Base-by-base conservation (phyloP, 2,329 filamentous ascomycete species). In the Colletotrichum liaoningense region DNA sequence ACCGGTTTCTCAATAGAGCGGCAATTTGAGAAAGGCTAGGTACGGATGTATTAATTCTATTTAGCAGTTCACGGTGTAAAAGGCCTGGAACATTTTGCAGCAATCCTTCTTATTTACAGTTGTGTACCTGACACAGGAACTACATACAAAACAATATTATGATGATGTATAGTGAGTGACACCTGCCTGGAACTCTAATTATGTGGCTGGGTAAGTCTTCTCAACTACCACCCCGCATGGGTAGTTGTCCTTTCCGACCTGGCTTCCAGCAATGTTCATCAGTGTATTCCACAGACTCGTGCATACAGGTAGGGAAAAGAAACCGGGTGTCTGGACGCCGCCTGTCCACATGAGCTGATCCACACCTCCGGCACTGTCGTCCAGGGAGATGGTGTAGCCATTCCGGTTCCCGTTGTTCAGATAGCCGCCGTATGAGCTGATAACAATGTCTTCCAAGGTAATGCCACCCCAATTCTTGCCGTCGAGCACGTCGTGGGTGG, bases 381-480 rank as follows among this genome's bases (percentile, higher is more conserved):
- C 56, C 6, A 71, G 5, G 11, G 63, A 46, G 1, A 71, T 3
- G 46, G 56, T 60, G 69, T 56, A 71, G 26, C 69, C 69, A 6
- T 71, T 71, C 1, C 63, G 69, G 46, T 67, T 60, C 11, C 69
- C 63, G 12, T 67, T 71, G 1, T 26, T 26, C 3, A 57, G 1
- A 12, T 71, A 67, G 1, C 56, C 69, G 8, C 55, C 9, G 26
- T 65, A 73, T 2, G 69, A 59, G 19, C 60, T 63, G 60, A 73
- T 38, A 9, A 73, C 71, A 3, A 73, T 56, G 12, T 73, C 71
- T 12, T 73, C 56, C 4, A 73, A 11, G 12, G 67, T 70, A 14
- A 70, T 38, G 16, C 59, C 69, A 14, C 46, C 69, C 69, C 69
- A 71, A 0, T 30, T 55, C n/a, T 49, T 68, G n/a, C 69, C 69